Conservation (phyloP, 495 filamentous ascomycete genomes). For the Penicillium canariense region DNA sequence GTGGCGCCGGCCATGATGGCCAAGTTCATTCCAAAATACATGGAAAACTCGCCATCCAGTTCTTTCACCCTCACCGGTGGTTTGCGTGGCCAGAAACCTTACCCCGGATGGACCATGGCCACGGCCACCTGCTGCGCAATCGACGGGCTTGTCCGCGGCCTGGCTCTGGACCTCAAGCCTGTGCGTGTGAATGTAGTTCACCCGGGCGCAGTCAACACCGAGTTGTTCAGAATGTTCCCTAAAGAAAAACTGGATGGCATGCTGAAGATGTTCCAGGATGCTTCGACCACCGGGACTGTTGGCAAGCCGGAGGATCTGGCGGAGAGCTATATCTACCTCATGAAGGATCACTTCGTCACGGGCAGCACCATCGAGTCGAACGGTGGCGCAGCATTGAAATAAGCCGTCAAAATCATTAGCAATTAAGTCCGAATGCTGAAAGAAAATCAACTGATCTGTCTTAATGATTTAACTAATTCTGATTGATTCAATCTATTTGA, state of each 20-base stretch:
- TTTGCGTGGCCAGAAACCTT: constrained; percentile 47
- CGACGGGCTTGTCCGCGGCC: constrained; percentile 44
- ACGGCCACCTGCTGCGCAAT: constrained; percentile 41
- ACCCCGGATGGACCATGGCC: constrained; percentile 44
- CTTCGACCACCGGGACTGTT: constrained; percentile 42
- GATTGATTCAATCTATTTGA: neutral
- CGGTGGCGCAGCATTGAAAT: constrained; percentile 24
- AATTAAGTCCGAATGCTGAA: no score
- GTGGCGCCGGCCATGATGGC: constrained; percentile 51
- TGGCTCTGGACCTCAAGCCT: constrained; percentile 61
- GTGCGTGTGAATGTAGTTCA: constrained; percentile 61
- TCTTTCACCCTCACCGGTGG: constrained; percentile 57
- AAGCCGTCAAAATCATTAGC: neutral
- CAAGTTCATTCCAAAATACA: constrained; percentile 46
- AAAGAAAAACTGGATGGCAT: constrained; percentile 2
- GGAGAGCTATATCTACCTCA: constrained; percentile 64
- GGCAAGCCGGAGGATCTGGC: constrained; percentile 59
- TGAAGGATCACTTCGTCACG: constrained; percentile 56
- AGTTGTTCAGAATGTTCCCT: constrained; percentile 31
- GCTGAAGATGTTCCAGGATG: constrained; percentile 21
- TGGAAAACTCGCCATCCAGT: constrained; percentile 38
- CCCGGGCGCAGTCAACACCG: constrained; percentile 57
- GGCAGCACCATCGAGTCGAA: constrained; percentile 44
- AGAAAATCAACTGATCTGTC: neutral
- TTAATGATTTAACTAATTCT: neutral